Percentiles rank a stretch among this genome's conserved stretches.
Evolutionary conservation across 257 asterid genomes (phyloP).

Genomic region (Nicotiana tomentosiformis): DNA sequence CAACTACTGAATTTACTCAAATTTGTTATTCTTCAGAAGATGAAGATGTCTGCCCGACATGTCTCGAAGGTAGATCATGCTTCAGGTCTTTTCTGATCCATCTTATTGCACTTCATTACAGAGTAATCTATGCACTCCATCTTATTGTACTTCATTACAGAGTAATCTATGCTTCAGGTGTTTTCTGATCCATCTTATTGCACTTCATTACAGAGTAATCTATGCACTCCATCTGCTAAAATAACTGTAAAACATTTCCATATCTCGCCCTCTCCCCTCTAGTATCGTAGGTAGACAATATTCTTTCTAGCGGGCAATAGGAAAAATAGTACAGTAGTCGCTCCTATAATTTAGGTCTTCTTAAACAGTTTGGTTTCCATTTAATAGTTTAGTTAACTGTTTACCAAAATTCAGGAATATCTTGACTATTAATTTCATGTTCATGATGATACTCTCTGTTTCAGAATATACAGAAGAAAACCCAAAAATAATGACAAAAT

Average conservation of each 20-base stretch:
- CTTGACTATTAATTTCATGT: slow-evolving; percentile 2
- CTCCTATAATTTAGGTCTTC: background rate
- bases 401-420: background rate
- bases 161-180: background rate
- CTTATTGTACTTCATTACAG: background rate
- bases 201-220: background rate
- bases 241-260: background rate
- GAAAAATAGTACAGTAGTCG: background rate
- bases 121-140: background rate
- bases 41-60: slow-evolving; percentile 95
- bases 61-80: slow-evolving; percentile 73
- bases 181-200: background rate
- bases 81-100: background rate
- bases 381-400: background rate
- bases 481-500: slow-evolving; percentile 77
- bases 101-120: background rate
- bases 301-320: background rate
- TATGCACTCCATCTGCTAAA: slow-evolving; percentile 1
- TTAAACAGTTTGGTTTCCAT: background rate
- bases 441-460: slow-evolving; percentile 11
- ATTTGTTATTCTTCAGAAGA: slow-evolving; percentile 68
- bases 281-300: background rate
- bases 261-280: background rate
- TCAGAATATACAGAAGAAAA: slow-evolving; percentile 85
- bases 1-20: slow-evolving; percentile 51